These are phyloP conservation scores for Kuraishia hungarica DNA, from an alignment of 805 yeast genomes.

Conservation along the genomic window DNA sequence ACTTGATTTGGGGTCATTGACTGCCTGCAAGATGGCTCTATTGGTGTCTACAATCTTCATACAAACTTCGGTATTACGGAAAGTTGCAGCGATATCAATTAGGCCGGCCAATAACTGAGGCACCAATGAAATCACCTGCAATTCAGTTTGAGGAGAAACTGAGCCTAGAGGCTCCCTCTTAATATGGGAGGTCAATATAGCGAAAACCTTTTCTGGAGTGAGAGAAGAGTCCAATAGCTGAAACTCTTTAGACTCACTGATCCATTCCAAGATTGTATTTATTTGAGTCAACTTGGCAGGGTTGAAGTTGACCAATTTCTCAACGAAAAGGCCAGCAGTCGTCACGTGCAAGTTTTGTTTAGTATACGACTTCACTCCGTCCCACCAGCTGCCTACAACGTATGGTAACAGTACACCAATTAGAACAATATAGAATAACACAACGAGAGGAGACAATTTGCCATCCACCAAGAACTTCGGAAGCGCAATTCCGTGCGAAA, in stretches of 20 bases:
- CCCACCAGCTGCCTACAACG: conserved; percentile 89
- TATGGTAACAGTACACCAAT: conserved; percentile 76
- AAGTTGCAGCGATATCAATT: conserved; percentile 72
- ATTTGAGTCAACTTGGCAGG: conserved; percentile 61
- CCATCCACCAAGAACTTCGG: conserved; percentile 90
- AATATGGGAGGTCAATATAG: conserved; percentile 49
- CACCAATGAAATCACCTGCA: conserved; percentile 51
- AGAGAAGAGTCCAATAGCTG: conserved; percentile 30
- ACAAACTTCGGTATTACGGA: conserved; percentile 65
- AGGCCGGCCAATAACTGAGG: conserved; percentile 64
- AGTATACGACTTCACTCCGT: conserved; percentile 67
- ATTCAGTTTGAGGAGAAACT: conserved; percentile 27
- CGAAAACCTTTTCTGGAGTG: conserved; percentile 37
- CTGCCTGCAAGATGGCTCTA: conserved; percentile 70
- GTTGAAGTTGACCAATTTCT: conserved; percentile 62
- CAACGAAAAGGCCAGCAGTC: conserved; percentile 75
- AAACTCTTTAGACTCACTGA: conserved; percentile 64
- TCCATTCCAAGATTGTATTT: conserved; percentile 46
- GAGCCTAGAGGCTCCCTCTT: conserved; percentile 29
- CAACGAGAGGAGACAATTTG: conserved; percentile 51
- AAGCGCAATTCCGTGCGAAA: conserved; percentile 87
- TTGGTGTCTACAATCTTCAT: conserved; percentile 54
- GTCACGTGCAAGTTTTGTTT: conserved; percentile 74
- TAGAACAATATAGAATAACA: conserved; percentile 53
- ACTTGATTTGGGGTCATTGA: conserved; percentile 40